A percentile compares a stretch with the other conserved stretches of the same genome.
These are phyloP conservation scores for Colletotrichum sublineola DNA, from an alignment of 2,329 filamentous ascomycete genomes.

Conservation along the genomic window DNA sequence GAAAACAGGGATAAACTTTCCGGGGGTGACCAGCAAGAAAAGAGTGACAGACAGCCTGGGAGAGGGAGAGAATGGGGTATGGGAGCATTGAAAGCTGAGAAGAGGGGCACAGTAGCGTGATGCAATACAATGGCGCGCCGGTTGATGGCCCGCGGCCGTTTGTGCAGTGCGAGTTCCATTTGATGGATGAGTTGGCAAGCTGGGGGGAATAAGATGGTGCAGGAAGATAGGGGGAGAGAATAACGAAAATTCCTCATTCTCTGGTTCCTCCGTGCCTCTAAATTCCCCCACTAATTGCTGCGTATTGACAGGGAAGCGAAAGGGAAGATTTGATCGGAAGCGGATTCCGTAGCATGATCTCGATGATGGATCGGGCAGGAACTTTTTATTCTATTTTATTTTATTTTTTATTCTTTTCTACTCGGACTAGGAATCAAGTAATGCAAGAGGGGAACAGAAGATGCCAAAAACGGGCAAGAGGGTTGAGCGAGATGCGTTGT, in stretches of 20 bases:
- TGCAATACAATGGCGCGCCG: slow-evolving; percentile 31
- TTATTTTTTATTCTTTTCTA: neutral
- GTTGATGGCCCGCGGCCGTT: slow-evolving; percentile 33
- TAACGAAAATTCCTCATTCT: slow-evolving; percentile 12
- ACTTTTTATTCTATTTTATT: neutral
- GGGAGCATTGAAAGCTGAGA: slow-evolving; percentile 6
- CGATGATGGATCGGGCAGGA: slow-evolving; percentile 28
- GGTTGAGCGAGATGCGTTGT: slow-evolving; percentile 41
- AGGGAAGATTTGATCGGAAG: slow-evolving; percentile 19
- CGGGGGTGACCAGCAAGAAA: slow-evolving; percentile 23
- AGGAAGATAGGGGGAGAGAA: slow-evolving; percentile 13
- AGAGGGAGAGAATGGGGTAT: slow-evolving; percentile 21
- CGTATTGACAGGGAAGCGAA: slow-evolving; percentile 26
- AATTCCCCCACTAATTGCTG: slow-evolving; percentile 22
- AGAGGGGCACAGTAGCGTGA: slow-evolving; percentile 27
- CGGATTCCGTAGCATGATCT: slow-evolving; percentile 33
- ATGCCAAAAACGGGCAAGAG: slow-evolving; percentile 29
- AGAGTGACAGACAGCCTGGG: slow-evolving; percentile 21
- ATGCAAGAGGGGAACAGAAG: slow-evolving; percentile 9
- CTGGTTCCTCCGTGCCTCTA: neutral
- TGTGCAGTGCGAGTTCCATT: slow-evolving; percentile 33
- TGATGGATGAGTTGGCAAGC: slow-evolving; percentile 33
- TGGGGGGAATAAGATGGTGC: neutral
- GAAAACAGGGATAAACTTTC: slow-evolving; percentile 25
- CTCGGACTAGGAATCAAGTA: neutral